Base-by-base conservation (phyloP, 805 yeast genomes). In the Grigorovia transvaalensis region DNA sequence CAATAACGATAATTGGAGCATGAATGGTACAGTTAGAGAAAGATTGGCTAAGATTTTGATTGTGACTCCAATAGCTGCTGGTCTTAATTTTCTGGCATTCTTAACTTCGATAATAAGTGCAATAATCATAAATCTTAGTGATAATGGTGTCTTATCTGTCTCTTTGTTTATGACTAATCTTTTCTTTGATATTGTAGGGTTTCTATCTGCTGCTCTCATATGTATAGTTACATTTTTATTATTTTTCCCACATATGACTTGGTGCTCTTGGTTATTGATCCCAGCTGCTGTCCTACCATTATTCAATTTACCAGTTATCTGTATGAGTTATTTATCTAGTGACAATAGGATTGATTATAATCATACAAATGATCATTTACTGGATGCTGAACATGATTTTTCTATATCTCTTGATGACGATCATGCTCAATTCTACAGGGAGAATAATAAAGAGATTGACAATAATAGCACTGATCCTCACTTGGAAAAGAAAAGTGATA, bases 181-280 rank as follows among this genome's bases (percentile, higher is more conserved):
- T 33, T 57, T 78, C 1, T 62, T 79, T 44, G 62, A 77, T 17
- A 54, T 78, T 23, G 44, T 84, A 11, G 71, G 82, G 0, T 81
- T 84, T 62, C 54, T 80, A 15, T 71, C 76, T 11, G 68, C 87
- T 9, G 75, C 83, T 0, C 56, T 84, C 44, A 67, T 76, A 23
- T 78, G 84, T 50, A 67, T 85, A 11, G 74, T 81, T 30, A 71
- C 72, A 0, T 73, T 84, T 42, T 59, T 86, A 48, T 68, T 80
- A 15, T 85, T 82, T 63, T 76, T 73, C 58, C 93, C 93, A 9
- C 71, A 81, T 54, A 73, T 83, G 17, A 67, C 74, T 7, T 85
- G 90, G 90, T 74, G 81, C n/a, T 74, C 82, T 9, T 85, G 91
- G 90, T 63, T 82, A 38, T 71, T 83, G 59, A 74, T 85, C 30